phyloP scores from a whole-genome alignment of 495 filamentous ascomycete species.

The Oleoguttula mirabilis region DNA sequence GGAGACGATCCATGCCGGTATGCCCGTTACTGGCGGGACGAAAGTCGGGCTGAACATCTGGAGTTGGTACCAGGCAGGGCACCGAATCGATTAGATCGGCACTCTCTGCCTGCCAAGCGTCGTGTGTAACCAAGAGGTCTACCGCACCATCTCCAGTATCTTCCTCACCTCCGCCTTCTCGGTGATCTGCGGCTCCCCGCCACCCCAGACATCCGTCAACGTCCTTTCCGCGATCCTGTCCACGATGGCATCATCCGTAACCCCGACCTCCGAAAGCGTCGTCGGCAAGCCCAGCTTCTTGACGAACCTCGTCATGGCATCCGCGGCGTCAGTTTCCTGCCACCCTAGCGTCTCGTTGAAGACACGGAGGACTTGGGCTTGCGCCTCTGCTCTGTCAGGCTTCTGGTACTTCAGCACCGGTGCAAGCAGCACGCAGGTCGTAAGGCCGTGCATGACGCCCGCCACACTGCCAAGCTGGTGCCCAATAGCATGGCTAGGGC shows the following conservation, averaged over 20 bases:
- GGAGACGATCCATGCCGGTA: conserved; percentile 56
- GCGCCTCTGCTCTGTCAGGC: conserved; percentile 35
- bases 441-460: conserved; percentile 53
- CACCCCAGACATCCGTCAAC: conserved; percentile 39
- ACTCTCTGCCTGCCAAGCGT: no score
- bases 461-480: conserved; percentile 49
- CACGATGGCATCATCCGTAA: conserved; percentile 38
- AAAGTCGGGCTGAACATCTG: conserved; percentile 82
- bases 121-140: no score
- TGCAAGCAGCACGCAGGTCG: conserved; percentile 51
- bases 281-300: conserved; percentile 43
- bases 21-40: conserved; percentile 52
- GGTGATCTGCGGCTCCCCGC: neutral
- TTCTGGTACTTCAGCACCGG: conserved; percentile 50
- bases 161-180: conserved; percentile 40
- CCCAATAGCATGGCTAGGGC: conserved; percentile 53
- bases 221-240: conserved; percentile 40
- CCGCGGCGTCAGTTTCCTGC: conserved; percentile 39
- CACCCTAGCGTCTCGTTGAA: conserved; percentile 27
- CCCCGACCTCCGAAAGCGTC: conserved; percentile 41
- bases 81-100: no score
- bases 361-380: conserved; percentile 36
- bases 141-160: conserved; percentile 34
- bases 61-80: conserved; percentile 34
- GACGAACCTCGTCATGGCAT: conserved; percentile 42